Evolutionary conservation across 257 asterid genomes (phyloP).

Genomic region (Oldenlandia corymbosa): DNA sequence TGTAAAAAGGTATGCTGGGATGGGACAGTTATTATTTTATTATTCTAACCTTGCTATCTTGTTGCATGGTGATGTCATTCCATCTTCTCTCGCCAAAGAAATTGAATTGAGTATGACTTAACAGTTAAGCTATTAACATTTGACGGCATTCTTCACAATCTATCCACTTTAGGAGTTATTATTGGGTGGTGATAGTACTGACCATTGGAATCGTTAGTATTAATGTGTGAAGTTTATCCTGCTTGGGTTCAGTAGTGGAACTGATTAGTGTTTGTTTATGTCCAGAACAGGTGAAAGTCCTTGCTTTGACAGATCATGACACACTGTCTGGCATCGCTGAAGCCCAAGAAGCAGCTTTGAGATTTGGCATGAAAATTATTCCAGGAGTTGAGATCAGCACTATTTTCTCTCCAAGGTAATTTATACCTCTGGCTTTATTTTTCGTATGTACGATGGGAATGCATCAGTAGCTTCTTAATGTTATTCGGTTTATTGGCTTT

Average conservation of each 20-base stretch:
- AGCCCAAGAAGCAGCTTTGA: constrained; percentile 87
- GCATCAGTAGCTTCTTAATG: background rate
- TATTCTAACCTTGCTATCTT: too few relatives aligned
- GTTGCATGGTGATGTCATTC: background rate
- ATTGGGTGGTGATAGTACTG: background rate
- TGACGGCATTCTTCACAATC: background rate
- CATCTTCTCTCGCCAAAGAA: background rate
- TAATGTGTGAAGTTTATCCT: background rate
- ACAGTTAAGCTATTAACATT: background rate
- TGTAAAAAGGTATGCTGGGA: too few relatives aligned
- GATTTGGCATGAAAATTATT: constrained; percentile 82
- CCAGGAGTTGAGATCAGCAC: constrained; percentile 98
- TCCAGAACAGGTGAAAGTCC: constrained; percentile 87
- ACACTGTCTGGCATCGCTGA: constrained; percentile 88
- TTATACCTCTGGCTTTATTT: background rate
- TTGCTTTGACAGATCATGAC: constrained; percentile 95
- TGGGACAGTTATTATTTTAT: too few relatives aligned
- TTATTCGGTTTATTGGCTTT: constrained; percentile 11
- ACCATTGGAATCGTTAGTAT: background rate
- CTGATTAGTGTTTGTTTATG: constrained; percentile 15
- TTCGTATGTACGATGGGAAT: background rate
- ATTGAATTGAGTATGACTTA: too few relatives aligned
- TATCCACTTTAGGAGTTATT: background rate
- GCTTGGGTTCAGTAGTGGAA: too few relatives aligned
- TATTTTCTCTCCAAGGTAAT: constrained; percentile 72